Evolutionary conservation across 352 stramenopile genomes (phyloP).

Genomic region (Globisporangium nodosum): DNA sequence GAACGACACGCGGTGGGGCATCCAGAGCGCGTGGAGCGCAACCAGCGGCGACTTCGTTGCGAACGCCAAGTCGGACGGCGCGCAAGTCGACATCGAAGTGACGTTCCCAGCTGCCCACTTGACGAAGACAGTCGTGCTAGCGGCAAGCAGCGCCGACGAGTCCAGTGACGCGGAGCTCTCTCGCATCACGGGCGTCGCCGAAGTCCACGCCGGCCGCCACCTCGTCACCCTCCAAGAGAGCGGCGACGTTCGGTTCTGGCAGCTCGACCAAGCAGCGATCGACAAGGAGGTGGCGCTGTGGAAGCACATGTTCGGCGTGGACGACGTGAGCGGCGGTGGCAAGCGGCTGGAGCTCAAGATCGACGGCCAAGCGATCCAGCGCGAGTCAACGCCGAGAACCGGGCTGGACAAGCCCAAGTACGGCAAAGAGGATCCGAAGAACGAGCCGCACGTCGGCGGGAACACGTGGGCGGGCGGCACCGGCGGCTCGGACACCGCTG

Average conservation of each 20-base stretch:
- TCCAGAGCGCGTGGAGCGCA: constrained; percentile 24
- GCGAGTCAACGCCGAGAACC: constrained; percentile 57
- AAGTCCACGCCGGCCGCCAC: constrained; percentile 29
- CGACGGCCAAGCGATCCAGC: constrained; percentile 26
- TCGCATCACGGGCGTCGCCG: constrained; percentile 31
- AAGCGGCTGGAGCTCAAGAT: constrained; percentile 41
- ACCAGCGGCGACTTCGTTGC: constrained; percentile 16
- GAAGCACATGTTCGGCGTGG: constrained; percentile 60
- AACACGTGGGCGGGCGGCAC: constrained; percentile 94
- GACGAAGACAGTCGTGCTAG: constrained; percentile 44
- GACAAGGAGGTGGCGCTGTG: constrained; percentile 44
- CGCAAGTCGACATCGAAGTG: constrained; percentile 36
- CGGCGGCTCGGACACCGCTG: constrained; percentile 90
- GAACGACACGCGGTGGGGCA: constrained; percentile 9
- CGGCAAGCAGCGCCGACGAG: not conserved
- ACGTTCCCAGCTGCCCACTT: constrained; percentile 18
- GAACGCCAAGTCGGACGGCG: constrained; percentile 19
- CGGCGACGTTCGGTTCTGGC: constrained; percentile 52
- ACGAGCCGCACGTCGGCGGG: constrained; percentile 91
- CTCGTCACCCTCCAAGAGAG: constrained; percentile 52
- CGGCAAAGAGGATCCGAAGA: constrained; percentile 92
- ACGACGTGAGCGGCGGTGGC: constrained; percentile 5
- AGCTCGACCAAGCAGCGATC: constrained; percentile 44
- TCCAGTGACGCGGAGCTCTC: constrained; percentile 9
- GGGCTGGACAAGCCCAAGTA: constrained; percentile 84